These are phyloP conservation scores for Gamarada debralockiae DNA, from an alignment of 495 filamentous ascomycete species.

Conservation along the genomic window DNA sequence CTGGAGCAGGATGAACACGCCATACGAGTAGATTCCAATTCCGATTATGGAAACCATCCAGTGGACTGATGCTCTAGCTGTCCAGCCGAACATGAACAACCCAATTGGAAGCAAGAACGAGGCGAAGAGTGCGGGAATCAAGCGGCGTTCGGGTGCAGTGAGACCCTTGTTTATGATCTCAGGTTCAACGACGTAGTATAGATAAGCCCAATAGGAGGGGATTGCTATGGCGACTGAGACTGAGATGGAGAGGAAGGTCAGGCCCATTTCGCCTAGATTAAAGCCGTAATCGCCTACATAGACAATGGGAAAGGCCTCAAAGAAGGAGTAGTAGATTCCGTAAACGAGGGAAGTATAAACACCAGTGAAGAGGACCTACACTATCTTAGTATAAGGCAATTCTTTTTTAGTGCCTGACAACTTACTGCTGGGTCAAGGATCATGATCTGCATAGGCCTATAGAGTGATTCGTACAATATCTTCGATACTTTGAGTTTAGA, in stretches of 20 bases:
- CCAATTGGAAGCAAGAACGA: constrained; percentile 46
- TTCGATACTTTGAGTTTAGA: no score
- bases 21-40: constrained; percentile 42
- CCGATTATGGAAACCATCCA: constrained; percentile 49
- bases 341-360: no score
- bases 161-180: constrained; percentile 34
- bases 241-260: constrained; percentile 58
- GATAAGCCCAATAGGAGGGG: constrained; percentile 40
- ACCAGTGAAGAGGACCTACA: no score
- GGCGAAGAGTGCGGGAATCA: constrained; percentile 49
- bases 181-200: constrained; percentile 44
- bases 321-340: no score
- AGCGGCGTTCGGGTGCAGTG: constrained; percentile 43
- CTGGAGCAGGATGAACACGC: constrained; percentile 60
- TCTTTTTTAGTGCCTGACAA: no score
- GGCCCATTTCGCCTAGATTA: constrained; percentile 52
- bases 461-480: no score
- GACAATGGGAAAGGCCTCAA: constrained; percentile 69
- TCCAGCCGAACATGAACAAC: constrained; percentile 63
- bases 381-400: no score
- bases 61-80: constrained; percentile 41
- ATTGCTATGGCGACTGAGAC: constrained; percentile 49
- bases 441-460: no score
- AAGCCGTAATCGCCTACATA: constrained; percentile 58
- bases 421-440: no score